A percentile compares a stretch with the other conserved stretches of the same genome.
Conservation (phyloP, 163 green algal species). For the Chlamydomonas reinhardtii region DNA sequence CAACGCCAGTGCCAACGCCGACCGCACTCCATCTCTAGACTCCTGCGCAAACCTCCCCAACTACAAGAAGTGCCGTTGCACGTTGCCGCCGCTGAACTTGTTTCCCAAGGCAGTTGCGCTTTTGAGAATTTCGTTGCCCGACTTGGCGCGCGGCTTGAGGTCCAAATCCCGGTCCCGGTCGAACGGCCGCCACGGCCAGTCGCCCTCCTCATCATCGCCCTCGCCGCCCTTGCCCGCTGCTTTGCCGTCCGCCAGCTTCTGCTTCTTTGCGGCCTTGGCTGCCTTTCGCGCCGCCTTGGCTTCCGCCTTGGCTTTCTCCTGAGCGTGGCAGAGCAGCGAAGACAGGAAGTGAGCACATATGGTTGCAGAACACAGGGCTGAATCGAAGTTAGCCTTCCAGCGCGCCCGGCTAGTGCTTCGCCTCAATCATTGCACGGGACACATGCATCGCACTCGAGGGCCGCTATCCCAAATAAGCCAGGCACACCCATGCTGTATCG, state of each 20-base stretch:
- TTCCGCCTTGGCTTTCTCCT: constrained; percentile 51
- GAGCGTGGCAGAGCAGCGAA: neutral
- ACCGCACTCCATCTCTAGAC: no score
- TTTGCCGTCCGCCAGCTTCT: neutral
- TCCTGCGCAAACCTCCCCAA: neutral
- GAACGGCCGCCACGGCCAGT: constrained; percentile 78
- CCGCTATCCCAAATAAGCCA: neutral
- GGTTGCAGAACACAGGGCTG: no score
- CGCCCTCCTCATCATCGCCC: constrained; percentile 19
- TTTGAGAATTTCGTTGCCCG: neutral
- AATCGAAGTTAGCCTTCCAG: no score
- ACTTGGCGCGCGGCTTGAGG: constrained; percentile 15
- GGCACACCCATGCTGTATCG: neutral
- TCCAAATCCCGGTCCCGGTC: constrained; percentile 42
- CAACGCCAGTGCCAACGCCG: no score
- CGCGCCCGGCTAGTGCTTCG: no score
- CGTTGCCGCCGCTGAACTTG: constrained; percentile 16
- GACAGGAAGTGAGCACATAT: no score
- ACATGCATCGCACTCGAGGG: no score
- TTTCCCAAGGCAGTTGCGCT: neutral
- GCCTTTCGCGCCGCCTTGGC: neutral
- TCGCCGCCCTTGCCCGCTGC: neutral
- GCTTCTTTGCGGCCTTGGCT: constrained; percentile 29
- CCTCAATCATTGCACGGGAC: no score
- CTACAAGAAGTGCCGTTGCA: constrained; percentile 30